Evolutionary conservation across 495 filamentous ascomycete species (phyloP), one percentile per base, ranked within the genome.

Genomic region (Lophiostoma macrostomum): DNA sequence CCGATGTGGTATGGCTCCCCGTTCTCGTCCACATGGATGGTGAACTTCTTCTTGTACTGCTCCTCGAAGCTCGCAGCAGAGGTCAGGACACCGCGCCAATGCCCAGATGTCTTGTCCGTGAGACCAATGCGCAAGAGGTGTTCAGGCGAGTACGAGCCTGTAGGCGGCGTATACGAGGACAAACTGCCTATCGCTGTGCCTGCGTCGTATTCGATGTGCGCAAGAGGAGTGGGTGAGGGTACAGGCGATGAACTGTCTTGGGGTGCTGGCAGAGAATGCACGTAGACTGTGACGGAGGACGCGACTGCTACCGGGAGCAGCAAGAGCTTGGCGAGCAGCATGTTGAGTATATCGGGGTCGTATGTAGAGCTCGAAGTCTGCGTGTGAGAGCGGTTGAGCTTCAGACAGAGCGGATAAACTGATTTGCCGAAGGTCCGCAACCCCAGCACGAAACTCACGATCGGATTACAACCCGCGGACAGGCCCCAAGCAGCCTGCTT

Each of bases 81-180:
- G 0, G 67, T 69, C n/a, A 65, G 64, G 30, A 70, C 58, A 50
- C 69, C 69, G 16, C 56, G 53, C 69, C 69, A 71, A 23, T 51
- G 16, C 3, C 50, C 45, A 1, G 48, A 56, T 11, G 48, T 46
- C 8, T 50, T 28, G 38, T 65, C 50, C 46, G 68, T 80, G 60
- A 86, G 76, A 22, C 83, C 83, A 20, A 87, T 75, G 47, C 84
- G 81, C 63, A 87, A 80, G 51, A 77, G 73, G 66, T 83, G 80
- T 35, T 64, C 53, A 10, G 39, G 35, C 0, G 55, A 4, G 23
- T 54, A 57, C 11, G 65, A 43, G 38, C 40, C 56, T 16, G 45
- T 60, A n/a, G 64, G 63, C 3, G 58, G 37, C 14, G 47, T 64
- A 16, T 56, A 64, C 7, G 64, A 68, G 42, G 61, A 28, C 16